Evolutionary conservation across 2,329 filamentous ascomycete genomes (phyloP).

Genomic region (Verticillium tricorpus): DNA sequence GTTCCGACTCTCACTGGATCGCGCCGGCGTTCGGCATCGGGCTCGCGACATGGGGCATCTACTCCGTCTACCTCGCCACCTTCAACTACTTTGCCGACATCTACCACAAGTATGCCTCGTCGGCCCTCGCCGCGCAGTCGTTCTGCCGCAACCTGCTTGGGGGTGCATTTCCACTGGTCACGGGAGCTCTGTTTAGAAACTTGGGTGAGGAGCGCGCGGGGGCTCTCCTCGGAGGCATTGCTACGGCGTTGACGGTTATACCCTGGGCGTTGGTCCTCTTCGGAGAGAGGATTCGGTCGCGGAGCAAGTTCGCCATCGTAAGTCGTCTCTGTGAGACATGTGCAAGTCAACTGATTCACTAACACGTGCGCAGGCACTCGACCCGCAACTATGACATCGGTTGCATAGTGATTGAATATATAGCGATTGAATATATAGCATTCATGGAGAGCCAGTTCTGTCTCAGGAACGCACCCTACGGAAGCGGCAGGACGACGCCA

Average conservation of each 20-base stretch:
- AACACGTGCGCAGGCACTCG: not conserved
- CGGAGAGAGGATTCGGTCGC: conserved; percentile 68
- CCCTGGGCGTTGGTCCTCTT: conserved; percentile 82
- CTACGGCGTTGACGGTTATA: conserved; percentile 65
- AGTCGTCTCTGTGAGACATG: not conserved
- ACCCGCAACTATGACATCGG: not conserved
- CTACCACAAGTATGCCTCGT: conserved; percentile 80
- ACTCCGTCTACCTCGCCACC: conserved; percentile 78
- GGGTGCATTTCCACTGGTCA: conserved; percentile 76
- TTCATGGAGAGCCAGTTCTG: too few species aligned
- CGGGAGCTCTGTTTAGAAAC: conserved; percentile 65
- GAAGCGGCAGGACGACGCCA: not conserved
- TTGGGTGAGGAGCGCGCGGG: conserved; percentile 69
- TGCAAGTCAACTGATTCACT: not conserved
- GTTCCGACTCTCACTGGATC: conserved; percentile 63
- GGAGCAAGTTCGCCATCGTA: conserved; percentile 66
- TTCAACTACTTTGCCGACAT: conserved; percentile 93
- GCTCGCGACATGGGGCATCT: conserved; percentile 80
- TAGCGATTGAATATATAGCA: not conserved
- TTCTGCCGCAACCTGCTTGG: conserved; percentile 83
- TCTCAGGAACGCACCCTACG: not conserved
- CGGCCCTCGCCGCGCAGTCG: conserved; percentile 79
- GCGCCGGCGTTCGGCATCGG: conserved; percentile 65
- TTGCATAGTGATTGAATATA: not conserved
- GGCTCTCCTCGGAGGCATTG: conserved; percentile 71